Evolutionary conservation across 495 filamentous ascomycete genomes (phyloP), one percentile per base, ranked within the genome.

Genomic region (Cetradonia linearis): DNA sequence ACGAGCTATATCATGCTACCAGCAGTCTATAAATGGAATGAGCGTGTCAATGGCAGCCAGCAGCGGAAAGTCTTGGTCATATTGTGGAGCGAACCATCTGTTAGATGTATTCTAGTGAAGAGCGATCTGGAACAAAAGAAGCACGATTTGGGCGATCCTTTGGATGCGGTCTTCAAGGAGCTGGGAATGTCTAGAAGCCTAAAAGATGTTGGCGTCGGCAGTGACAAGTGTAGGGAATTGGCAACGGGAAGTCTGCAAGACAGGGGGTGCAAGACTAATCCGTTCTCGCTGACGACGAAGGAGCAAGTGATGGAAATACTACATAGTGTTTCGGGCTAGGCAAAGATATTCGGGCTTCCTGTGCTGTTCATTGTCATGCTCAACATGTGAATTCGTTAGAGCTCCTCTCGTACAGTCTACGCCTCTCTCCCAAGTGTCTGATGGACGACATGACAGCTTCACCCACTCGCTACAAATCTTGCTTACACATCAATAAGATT

Each of bases 1-100:
- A 86, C 83, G 30, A 84, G 78, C 65, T 86, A 83, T 61, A 77
- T 87, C 37, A 72, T 86, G 53, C 70, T 86, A 30, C 82, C 82
- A 6, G 76, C 75, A 7, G 83, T 86, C 6, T 77, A 79, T 68
- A 79, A 80, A 66, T 86, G 72, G 65, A 87, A 86, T 65, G 67
- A 75, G 55, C 74, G 71, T 30, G 75, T 76, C 28, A 79, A 82
- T 57, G 66, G 63, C 9, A 71, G 71, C 7, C 65, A 74, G 5
- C 82, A 86, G 65, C 57, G 67, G 6, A 68, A 67, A 4, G 73
- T 83, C 0, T 68, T 76, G 30, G 67, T 77, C 1, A 74, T 78
- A 33, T 69, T 86, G 23, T 75, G 78, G 67, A 62, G 69, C n/a
- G 73, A 80, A 46, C 58, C 68, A 0, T 66, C 70, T 0, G 76